A percentile compares a stretch with the other conserved stretches of the same genome.
Evolutionary conservation across 1,284 basidiomycete species (phyloP).

Genomic region (Boletellus deceptivus): DNA sequence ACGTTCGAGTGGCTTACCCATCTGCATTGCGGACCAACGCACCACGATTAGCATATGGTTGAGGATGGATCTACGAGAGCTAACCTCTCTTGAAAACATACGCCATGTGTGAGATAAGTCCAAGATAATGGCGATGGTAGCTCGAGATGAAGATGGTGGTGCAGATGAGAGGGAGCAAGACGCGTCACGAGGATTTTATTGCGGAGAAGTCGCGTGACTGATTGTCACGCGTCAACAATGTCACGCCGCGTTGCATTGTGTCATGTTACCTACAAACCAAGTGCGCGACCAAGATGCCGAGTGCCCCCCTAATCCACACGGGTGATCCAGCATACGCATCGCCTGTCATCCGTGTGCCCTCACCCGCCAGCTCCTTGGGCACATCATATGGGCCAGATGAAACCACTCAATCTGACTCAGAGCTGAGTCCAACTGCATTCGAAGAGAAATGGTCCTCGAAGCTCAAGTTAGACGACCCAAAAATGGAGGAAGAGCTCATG

Average conservation of each 20-base stretch:
- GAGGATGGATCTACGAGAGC: slow-evolving; percentile 23
- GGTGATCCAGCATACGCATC: slow-evolving; percentile 55
- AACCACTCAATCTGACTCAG: slow-evolving; percentile 54
- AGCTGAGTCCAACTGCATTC: slow-evolving; percentile 50
- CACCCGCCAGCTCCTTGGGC: slow-evolving; percentile 70
- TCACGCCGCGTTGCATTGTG: slow-evolving; percentile 31
- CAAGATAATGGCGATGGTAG: slow-evolving; percentile 2
- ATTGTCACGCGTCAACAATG: slow-evolving; percentile 33
- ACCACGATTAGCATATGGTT: slow-evolving; percentile 11
- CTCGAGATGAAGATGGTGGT: slow-evolving; percentile 32
- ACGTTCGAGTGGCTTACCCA: slow-evolving; percentile 52
- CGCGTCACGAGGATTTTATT: slow-evolving; percentile 35
- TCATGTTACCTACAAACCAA: slow-evolving; percentile 7
- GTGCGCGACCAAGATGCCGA: slow-evolving; percentile 23
- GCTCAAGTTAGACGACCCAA: slow-evolving; percentile 32
- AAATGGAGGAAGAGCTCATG: slow-evolving; percentile 31
- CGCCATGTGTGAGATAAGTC: slow-evolving; percentile 42
- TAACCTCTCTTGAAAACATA: slow-evolving; percentile 76
- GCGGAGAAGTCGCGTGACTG: slow-evolving; percentile 24
- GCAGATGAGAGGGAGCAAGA: slow-evolving; percentile 26
- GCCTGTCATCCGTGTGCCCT: slow-evolving; percentile 63
- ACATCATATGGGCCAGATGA: slow-evolving; percentile 63
- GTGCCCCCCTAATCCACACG: slow-evolving; percentile 30
- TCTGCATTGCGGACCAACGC: slow-evolving; percentile 40
- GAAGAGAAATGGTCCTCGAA: slow-evolving; percentile 50